Base-by-base conservation (phyloP, 169 alveolate species). In the Neospora caninum region DNA sequence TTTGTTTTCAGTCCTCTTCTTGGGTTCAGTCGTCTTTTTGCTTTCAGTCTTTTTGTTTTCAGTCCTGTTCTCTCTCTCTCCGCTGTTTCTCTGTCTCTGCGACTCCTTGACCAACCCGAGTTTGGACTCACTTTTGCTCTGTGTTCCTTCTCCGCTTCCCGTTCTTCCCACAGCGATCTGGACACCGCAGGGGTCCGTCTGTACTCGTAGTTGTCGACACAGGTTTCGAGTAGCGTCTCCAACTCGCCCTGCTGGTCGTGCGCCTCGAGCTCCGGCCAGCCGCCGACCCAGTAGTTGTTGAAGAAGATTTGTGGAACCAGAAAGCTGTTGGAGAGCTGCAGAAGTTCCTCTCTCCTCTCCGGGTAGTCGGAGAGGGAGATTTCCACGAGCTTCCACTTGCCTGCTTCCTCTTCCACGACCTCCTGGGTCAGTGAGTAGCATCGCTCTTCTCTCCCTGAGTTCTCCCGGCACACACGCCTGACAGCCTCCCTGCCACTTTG, bases 261-360 rank as follows among this genome's bases (percentile, higher is more conserved):
- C 38, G 16, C 13, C 64, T 82, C 36, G 18, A 82, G 53, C 34
- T 36, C 89, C 41, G 6, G 36, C 69, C 22, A 31, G 58, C 89
- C 89, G 16, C 89, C 89, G 27, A 82, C 69, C 2, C 22, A 36
- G 38, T 10, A 82, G 64, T 82, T 82, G 89, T 82, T 82, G 67
- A 82, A 42, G 89, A 82, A 82, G 36, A 82, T 36, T 34, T 82
- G 89, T 0, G 89, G 89, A 7, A 82, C 22, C 18, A 31, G 31
- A 49, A 82, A 82, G 64, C 69, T 41, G 41, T 41, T 82, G 34
- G 69, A 41, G 89, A 82, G 89, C 64, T 82, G 89, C 53, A 82
- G 58, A 0, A 42, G 67, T 29, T 82, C 89, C 58, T 18, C 64
- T 36, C 89, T 13, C 25, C 89, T 36, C 89, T 82, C 89, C 38